Conservation (phyloP, 495 filamentous ascomycete genomes). For the Pyrenopolyporus hunteri region DNA sequence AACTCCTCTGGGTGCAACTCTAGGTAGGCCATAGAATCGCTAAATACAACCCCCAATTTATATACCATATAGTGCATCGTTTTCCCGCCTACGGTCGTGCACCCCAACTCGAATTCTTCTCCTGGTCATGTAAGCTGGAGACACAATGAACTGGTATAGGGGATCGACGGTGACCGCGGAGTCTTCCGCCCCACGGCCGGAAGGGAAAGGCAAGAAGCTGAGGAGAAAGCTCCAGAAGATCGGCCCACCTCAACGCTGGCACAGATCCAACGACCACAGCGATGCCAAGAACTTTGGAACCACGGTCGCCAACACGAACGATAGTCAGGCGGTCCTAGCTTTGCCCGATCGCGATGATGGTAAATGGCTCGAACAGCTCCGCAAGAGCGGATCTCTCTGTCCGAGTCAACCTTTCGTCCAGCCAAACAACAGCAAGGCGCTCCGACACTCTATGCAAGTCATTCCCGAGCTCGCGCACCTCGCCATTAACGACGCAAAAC, state of each 20-base stretch:
- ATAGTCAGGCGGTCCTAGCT: constrained; percentile 31
- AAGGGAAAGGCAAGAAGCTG: constrained; percentile 40
- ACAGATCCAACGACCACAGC: constrained; percentile 29
- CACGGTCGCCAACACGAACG: constrained; percentile 30
- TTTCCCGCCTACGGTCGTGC: constrained; percentile 19
- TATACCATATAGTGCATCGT: constrained; percentile 37
- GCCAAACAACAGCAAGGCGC: constrained; percentile 18
- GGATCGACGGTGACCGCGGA: constrained; percentile 35
- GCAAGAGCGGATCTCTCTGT: constrained; percentile 43
- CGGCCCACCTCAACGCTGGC: constrained; percentile 35
- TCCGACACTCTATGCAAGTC: constrained; percentile 36
- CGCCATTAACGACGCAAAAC: constrained; percentile 30
- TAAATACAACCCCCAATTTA: constrained; percentile 20
- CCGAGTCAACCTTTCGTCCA: constrained; percentile 18
- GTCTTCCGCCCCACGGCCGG: constrained; percentile 30
- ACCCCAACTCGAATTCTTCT: constrained; percentile 24
- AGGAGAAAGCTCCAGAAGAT: constrained; percentile 53
- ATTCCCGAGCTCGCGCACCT: constrained; percentile 52
- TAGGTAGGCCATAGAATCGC: constrained; percentile 31
- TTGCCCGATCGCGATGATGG: constrained; percentile 39
- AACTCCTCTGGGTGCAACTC: constrained; percentile 24
- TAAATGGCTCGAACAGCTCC: constrained; percentile 46
- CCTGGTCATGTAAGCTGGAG: constrained; percentile 35
- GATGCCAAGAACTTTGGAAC: constrained; percentile 31
- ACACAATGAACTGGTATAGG: constrained; percentile 47